Conservation (phyloP, 805 yeast species). For the Tetrapisispora arboricola region DNA sequence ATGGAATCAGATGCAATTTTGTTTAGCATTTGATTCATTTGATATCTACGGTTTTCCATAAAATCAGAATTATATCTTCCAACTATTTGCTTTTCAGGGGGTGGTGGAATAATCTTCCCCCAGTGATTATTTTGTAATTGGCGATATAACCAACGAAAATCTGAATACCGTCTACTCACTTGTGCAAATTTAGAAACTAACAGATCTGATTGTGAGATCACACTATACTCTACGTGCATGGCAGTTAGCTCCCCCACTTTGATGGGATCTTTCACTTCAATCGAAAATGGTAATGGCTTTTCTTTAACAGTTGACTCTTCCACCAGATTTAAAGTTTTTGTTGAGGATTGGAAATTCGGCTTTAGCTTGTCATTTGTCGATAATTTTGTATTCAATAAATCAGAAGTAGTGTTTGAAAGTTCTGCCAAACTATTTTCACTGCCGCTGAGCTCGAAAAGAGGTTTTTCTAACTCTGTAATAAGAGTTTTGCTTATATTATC, state of each 20-base stretch:
- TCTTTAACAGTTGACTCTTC: no score
- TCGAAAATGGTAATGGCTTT: conserved; percentile 32
- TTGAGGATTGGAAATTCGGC: no score
- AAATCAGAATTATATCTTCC: conserved; percentile 89
- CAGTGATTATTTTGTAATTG: conserved; percentile 79
- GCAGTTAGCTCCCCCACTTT: conserved; percentile 85
- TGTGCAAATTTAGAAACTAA: conserved; percentile 34
- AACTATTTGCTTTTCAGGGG: conserved; percentile 86
- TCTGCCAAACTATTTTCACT: no score
- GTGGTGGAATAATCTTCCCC: conserved; percentile 86
- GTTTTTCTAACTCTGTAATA: conserved; percentile 17
- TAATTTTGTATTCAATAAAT: no score
- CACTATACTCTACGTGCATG: conserved; percentile 81
- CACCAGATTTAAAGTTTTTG: no score
- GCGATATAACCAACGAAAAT: conserved; percentile 86
- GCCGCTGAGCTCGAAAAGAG: conserved; percentile 2
- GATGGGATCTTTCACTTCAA: conserved; percentile 80
- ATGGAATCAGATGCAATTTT: conserved; percentile 48
- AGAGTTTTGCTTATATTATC: conserved; percentile 2
- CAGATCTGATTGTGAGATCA: conserved; percentile 44
- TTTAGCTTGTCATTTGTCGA: no score
- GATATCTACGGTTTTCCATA: conserved; percentile 73
- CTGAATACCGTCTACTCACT: conserved; percentile 78
- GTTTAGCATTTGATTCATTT: conserved; percentile 65
- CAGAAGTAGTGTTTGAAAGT: no score